phyloP scores from a whole-genome alignment of 257 asterid genomes.

The Capsicum chinense region DNA sequence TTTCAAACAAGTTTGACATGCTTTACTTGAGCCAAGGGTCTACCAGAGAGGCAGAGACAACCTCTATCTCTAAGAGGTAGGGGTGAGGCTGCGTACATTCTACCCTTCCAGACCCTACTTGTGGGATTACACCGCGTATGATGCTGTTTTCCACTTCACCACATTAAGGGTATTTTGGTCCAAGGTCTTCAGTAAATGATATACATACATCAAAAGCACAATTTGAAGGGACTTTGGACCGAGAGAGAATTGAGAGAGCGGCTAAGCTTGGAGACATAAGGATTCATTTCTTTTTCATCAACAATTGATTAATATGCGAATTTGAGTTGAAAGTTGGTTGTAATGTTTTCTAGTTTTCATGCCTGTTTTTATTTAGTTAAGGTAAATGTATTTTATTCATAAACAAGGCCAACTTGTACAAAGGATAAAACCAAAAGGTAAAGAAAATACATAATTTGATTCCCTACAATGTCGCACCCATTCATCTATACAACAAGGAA shows the following conservation, averaged over 20 bases:
- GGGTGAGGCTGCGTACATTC: neutral
- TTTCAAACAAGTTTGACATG: neutral
- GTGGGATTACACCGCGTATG: neutral
- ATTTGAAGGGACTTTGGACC: neutral
- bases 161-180: neutral
- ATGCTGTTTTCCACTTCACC: neutral
- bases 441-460: too few relatives aligned
- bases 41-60: neutral
- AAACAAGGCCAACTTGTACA: too few relatives aligned
- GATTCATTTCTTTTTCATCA: constrained; percentile 2
- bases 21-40: neutral
- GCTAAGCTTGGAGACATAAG: neutral
- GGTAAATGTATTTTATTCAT: too few relatives aligned
- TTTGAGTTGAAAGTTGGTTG: constrained; percentile 8
- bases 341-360: neutral
- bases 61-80: neutral
- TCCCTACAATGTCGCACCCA: too few relatives aligned
- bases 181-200: neutral
- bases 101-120: neutral
- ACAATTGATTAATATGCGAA: neutral
- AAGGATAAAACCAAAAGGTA: too few relatives aligned
- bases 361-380: too few relatives aligned
- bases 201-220: neutral
- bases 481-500: too few relatives aligned
- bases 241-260: neutral